Conservation (phyloP, 371 early-diverging fungal species). For the Capillidium heterosporum region DNA sequence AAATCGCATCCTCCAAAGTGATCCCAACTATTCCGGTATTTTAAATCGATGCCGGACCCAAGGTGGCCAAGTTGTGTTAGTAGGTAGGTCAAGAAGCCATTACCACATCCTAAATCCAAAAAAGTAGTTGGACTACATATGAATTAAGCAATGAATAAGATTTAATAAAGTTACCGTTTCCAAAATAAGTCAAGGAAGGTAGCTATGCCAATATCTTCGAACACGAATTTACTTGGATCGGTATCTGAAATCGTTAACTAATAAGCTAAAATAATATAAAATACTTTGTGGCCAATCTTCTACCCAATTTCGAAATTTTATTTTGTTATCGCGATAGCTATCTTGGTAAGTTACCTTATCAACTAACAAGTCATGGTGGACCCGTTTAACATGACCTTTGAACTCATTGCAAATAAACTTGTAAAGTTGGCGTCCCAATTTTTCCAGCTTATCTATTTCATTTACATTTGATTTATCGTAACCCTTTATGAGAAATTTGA, state of each 20-base stretch:
- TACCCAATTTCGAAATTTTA: conserved; percentile 5
- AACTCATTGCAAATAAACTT: conserved; percentile 19
- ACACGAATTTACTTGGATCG: conserved; percentile 66
- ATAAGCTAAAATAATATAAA: background rate
- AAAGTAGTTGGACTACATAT: conserved; percentile 24
- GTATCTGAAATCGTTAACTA: conserved; percentile 17
- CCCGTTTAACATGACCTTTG: conserved; percentile 54
- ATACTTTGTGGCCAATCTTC: background rate
- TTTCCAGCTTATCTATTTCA: conserved; percentile 17
- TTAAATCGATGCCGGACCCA: conserved; percentile 68
- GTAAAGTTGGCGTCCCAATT: background rate
- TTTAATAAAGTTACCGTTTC: conserved; percentile 23
- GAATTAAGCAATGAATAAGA: conserved; percentile 4
- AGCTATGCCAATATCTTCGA: conserved; percentile 72
- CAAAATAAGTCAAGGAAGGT: conserved; percentile 61
- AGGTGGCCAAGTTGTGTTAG: conserved; percentile 54
- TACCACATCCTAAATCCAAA: conserved; percentile 87
- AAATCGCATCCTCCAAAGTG: conserved; percentile 11
- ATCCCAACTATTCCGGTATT: conserved; percentile 60
- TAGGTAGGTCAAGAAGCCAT: conserved; percentile 65
- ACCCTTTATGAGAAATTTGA: too few species aligned
- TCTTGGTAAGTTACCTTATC: conserved; percentile 37
- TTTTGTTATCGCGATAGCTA: conserved; percentile 3
- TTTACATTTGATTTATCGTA: too few species aligned
- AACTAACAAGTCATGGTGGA: conserved; percentile 47